Conservation (phyloP, 306 rosid species). For the Cucumis cinereus region DNA sequence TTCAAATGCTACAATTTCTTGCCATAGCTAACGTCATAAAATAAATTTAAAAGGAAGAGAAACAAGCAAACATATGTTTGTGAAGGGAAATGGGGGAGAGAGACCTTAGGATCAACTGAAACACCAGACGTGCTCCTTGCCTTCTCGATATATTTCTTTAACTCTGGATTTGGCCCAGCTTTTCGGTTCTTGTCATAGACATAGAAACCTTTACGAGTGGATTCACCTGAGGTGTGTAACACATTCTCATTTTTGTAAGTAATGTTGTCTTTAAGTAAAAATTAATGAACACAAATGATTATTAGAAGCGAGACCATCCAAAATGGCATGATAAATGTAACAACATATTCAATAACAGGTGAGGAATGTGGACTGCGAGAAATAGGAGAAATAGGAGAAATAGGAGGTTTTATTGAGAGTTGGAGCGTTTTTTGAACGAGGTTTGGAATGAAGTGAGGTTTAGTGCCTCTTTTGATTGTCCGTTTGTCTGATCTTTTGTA, state of each 20-base stretch:
- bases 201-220: conserved; percentile 67
- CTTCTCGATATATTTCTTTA: conserved; percentile 74
- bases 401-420: too few relatives aligned
- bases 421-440: neutral
- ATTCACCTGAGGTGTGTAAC: conserved; percentile 43
- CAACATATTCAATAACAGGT: neutral
- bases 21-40: neutral
- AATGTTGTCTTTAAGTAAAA: neutral
- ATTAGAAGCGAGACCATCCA: neutral
- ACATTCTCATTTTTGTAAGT: neutral
- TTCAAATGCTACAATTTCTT: neutral
- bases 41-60: neutral
- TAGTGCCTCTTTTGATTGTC: neutral
- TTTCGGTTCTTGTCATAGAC: conserved; percentile 60
- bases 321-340: neutral
- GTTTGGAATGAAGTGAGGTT: neutral
- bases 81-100: neutral
- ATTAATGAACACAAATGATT: neutral
- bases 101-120: conserved; percentile 69
- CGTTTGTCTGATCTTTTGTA: neutral
- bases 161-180: conserved; percentile 78
- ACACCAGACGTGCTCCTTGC: conserved; percentile 52
- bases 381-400: too few relatives aligned
- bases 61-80: neutral
- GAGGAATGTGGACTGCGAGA: neutral